phyloP scores from a whole-genome alignment of 768 basidiomycete genomes.

The Leucocoprinus sp. region DNA sequence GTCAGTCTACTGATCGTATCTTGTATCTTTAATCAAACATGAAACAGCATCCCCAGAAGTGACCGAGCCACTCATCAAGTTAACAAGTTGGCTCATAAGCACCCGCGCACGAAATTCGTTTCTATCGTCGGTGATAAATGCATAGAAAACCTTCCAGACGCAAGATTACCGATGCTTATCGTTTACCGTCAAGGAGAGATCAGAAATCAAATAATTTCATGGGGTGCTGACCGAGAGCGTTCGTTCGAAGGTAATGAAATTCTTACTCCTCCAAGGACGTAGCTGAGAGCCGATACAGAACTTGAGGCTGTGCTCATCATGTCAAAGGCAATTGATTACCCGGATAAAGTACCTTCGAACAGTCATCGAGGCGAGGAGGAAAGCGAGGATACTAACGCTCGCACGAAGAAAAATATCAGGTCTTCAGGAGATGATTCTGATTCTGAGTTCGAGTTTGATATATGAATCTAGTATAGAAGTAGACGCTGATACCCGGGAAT shows the following conservation, averaged over 20 bases:
- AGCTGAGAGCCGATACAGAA: conserved; percentile 30
- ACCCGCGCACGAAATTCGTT: conserved; percentile 92
- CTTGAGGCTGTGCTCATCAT: conserved; percentile 64
- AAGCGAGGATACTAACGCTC: conserved; percentile 41
- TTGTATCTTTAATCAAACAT: not conserved
- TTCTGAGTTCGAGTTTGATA: conserved; percentile 76
- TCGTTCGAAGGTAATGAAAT: conserved; percentile 60
- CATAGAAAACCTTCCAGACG: conserved; percentile 93
- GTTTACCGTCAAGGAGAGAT: conserved; percentile 92
- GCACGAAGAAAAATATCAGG: conserved; percentile 47
- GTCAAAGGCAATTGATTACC: conserved; percentile 55
- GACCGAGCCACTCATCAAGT: conserved; percentile 70
- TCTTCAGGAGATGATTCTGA: conserved; percentile 44
- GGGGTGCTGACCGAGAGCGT: conserved; percentile 76
- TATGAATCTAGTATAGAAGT: conserved; percentile 29
- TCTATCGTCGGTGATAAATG: conserved; percentile 93
- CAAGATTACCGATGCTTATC: conserved; percentile 84
- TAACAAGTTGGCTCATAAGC: conserved; percentile 62
- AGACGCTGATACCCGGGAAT: not conserved
- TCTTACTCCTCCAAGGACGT: not conserved
- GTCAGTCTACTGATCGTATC: conserved; percentile 19
- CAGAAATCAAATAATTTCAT: conserved; percentile 73
- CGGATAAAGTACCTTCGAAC: conserved; percentile 33
- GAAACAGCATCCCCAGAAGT: conserved; percentile 64
- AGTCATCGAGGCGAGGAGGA: conserved; percentile 34